A percentile compares a stretch with the other conserved stretches of the same genome.
phyloP scores from a whole-genome alignment of 495 filamentous ascomycete genomes.

The Hypoxylon intermedium region DNA sequence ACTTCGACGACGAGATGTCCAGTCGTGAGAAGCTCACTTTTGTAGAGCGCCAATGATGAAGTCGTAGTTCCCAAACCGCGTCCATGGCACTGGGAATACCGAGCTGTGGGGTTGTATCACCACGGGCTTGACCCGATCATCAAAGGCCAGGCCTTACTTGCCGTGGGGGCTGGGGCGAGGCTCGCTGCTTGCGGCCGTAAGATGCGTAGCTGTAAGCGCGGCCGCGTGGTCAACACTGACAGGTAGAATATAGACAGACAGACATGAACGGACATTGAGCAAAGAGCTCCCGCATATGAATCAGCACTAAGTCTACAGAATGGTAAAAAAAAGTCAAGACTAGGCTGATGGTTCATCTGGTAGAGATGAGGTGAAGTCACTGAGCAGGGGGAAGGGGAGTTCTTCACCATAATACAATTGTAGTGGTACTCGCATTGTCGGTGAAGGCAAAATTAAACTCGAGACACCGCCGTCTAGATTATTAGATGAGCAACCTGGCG shows the following conservation, averaged over 20 bases:
- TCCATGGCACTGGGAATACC: slow-evolving; percentile 36
- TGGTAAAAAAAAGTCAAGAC: not conserved
- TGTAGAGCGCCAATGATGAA: slow-evolving; percentile 7
- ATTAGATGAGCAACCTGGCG: slow-evolving; percentile 3
- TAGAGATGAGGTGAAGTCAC: slow-evolving; percentile 11
- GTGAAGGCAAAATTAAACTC: slow-evolving; percentile 3
- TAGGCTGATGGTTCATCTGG: slow-evolving; percentile 11
- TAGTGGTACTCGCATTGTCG: slow-evolving; percentile 7
- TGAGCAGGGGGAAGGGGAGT: slow-evolving; percentile 5
- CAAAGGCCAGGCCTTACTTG: slow-evolving; percentile 14
- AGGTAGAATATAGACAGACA: slow-evolving; percentile 9
- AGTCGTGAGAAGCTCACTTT: not conserved
- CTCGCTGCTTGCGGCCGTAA: slow-evolving; percentile 7
- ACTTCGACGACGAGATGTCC: not conserved
- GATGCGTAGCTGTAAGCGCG: not conserved
- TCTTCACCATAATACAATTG: slow-evolving; percentile 6
- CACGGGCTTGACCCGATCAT: slow-evolving; percentile 17
- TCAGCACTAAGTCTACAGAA: slow-evolving; percentile 22
- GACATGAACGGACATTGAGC: no score
- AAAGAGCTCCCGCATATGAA: slow-evolving; percentile 10
- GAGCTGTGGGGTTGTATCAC: slow-evolving; percentile 34
- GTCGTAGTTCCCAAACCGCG: slow-evolving; percentile 24
- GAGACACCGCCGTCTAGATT: slow-evolving; percentile 9
- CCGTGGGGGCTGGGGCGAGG: slow-evolving; percentile 21
- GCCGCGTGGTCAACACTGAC: not conserved